These are phyloP conservation scores for Penicillium sp. DNA, from an alignment of 2,329 filamentous ascomycete species.

Conservation along the genomic window DNA sequence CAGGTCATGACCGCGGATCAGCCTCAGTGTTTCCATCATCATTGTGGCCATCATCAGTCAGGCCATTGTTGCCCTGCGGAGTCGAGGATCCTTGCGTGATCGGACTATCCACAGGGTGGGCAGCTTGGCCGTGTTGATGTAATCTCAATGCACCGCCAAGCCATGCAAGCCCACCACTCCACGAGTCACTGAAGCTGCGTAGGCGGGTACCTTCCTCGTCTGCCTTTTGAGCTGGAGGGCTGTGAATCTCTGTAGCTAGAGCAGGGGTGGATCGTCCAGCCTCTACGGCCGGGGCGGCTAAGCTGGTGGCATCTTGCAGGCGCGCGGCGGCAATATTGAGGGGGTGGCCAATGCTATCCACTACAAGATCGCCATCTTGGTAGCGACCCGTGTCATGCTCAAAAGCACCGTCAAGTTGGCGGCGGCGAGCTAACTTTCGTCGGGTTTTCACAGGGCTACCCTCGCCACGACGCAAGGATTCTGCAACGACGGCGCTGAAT, in stretches of 20 bases:
- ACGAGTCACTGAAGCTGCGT: slow-evolving; percentile 43
- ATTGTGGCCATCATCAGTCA: neutral
- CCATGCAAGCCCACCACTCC: slow-evolving; percentile 40
- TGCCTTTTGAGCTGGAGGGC: slow-evolving; percentile 6
- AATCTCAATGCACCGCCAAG: slow-evolving; percentile 37
- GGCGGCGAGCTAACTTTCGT: slow-evolving; percentile 31
- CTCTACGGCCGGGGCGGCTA: slow-evolving; percentile 22
- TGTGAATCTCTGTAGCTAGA: slow-evolving; percentile 20
- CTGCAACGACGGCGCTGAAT: slow-evolving; percentile 65
- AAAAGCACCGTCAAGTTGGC: slow-evolving; percentile 31
- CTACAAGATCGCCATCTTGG: slow-evolving; percentile 24
- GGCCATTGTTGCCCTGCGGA: slow-evolving; percentile 10
- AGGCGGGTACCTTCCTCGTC: slow-evolving; percentile 29
- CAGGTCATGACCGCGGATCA: slow-evolving; percentile 12
- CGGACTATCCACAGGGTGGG: slow-evolving; percentile 11
- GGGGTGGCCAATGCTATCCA: slow-evolving; percentile 20
- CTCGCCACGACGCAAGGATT: slow-evolving; percentile 62
- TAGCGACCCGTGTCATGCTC: slow-evolving; percentile 22
- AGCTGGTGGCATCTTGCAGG: slow-evolving; percentile 31
- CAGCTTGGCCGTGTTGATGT: slow-evolving; percentile 1
- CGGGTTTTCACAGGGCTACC: slow-evolving; percentile 40
- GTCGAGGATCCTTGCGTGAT: slow-evolving; percentile 16
- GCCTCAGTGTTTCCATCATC: slow-evolving; percentile 1
- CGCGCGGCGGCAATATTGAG: slow-evolving; percentile 28
- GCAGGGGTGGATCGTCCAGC: slow-evolving; percentile 28